These are phyloP conservation scores for Diplodia seriata DNA, from an alignment of 2,329 filamentous ascomycete genomes.

Conservation along the genomic window DNA sequence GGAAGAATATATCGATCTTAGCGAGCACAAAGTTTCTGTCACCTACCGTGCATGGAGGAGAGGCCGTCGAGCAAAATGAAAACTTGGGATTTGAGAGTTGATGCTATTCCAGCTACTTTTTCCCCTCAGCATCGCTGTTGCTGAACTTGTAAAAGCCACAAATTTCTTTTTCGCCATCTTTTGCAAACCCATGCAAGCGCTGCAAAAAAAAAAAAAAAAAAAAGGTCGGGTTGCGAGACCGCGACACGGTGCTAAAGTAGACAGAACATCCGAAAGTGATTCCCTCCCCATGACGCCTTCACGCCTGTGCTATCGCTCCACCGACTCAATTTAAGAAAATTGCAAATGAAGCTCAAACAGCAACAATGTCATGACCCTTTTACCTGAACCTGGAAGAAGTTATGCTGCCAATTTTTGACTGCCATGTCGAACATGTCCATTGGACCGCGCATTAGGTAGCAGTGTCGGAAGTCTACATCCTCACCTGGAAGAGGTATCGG, in stretches of 20 bases:
- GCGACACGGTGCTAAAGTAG: neutral
- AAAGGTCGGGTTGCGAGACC: neutral
- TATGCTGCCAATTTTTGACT: neutral
- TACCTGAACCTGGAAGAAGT: neutral
- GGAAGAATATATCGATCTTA: no score
- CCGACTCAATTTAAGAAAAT: neutral
- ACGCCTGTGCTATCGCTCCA: neutral
- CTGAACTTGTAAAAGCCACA: neutral
- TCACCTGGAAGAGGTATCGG: conserved; percentile 72
- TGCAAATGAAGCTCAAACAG: neutral
- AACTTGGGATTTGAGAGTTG: neutral
- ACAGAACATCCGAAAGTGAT: neutral
- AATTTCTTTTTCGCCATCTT: neutral
- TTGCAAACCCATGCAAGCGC: neutral
- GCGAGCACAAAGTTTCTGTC: no score
- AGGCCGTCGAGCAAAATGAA: neutral
- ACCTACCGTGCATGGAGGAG: neutral
- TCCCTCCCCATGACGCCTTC: neutral
- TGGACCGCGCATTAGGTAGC: neutral
- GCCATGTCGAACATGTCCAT: neutral
- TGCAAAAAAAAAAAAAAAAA: neutral
- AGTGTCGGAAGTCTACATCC: conserved; percentile 37
- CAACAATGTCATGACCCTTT: neutral
- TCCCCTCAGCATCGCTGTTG: neutral
- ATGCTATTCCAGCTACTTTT: neutral